Evolutionary conservation across 306 rosid species (phyloP), one percentile per base, ranked within the genome.

Genomic region (Fragaria ananassa): DNA sequence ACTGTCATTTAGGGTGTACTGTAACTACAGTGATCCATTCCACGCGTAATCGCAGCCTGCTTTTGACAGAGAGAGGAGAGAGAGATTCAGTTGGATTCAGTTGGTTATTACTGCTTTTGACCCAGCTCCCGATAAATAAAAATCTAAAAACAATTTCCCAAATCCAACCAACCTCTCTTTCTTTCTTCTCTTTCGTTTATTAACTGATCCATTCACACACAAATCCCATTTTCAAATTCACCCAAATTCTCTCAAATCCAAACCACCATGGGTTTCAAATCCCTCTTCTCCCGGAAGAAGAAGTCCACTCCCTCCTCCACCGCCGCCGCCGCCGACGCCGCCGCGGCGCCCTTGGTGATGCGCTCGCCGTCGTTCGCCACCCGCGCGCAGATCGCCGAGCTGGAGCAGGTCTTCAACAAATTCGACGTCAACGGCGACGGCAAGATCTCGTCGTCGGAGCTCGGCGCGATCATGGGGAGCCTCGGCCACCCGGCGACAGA

Each of bases 341-440:
- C 79, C 19, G 58, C 54, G 1, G 6, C 81, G 0, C 67, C 82
- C 0, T 72, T 87, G 25, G 37, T 27, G 19, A 23, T 12, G 35
- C 76, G 84, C 4, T 85, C 96, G 0, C 73, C 86, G 3, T 93
- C 94, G 0, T 60, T 84, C 17, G 80, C 80, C 5, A 56, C 83
- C 2, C 85, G 82, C 3, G 74, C 81, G 0, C 91, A 84, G 70
- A 74, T 92, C 60, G 83, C 76, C 0, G 97, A 95, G 68, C 93
- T 95, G 1, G 93, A 90, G 45, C 79, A 89, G 73, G 97, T 95
- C 1, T 95, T 95, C 90, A 83, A 76, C 76, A 91, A 81, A 83
- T 91, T 93, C 81, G 98, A 93, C 75, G 96, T 81, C 12, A 93
- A 93, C 68, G 97, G 97, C 56, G 97, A 93, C 78, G 98, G 96